Conservation (phyloP, 371 early-diverging fungal species). For the Lichtheimia ornata region DNA sequence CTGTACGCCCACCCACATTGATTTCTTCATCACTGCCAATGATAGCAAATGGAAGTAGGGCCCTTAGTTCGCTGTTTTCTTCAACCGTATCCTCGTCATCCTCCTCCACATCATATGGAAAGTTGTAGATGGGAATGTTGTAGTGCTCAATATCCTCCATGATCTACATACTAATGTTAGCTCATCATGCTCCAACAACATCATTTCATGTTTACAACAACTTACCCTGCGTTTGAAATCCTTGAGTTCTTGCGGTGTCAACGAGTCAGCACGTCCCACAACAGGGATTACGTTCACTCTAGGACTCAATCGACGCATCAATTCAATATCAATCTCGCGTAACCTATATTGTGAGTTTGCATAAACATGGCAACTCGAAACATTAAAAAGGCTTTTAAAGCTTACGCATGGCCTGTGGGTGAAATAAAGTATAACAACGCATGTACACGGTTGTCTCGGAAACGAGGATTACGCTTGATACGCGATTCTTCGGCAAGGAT, state of each 20-base stretch:
- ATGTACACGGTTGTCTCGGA: conserved; percentile 97
- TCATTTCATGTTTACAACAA: neutral
- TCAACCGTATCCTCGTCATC: conserved; percentile 93
- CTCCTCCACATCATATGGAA: conserved; percentile 76
- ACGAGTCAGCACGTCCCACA: conserved; percentile 75
- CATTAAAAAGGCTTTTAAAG: neutral
- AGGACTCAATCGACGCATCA: conserved; percentile 91
- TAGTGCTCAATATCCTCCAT: conserved; percentile 94
- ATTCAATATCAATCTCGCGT: conserved; percentile 96
- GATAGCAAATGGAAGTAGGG: conserved; percentile 93
- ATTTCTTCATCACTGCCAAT: conserved; percentile 96
- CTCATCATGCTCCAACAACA: neutral
- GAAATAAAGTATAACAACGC: conserved; percentile 96
- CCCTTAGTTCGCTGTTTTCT: conserved; percentile 91
- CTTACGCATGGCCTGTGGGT: conserved; percentile 93
- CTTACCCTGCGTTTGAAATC: conserved; percentile 82
- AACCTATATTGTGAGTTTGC: conserved; percentile 52
- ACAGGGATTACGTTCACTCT: conserved; percentile 96
- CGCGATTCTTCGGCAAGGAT: conserved; percentile 93
- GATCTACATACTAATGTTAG: conserved; percentile 38
- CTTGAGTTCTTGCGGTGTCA: conserved; percentile 71
- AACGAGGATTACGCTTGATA: conserved; percentile 94
- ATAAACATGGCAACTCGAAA: neutral
- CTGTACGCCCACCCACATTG: conserved; percentile 65
- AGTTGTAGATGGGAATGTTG: conserved; percentile 88